Evolutionary conservation across 306 rosid genomes (phyloP).

Genomic region (Castanopsis chinensis): DNA sequence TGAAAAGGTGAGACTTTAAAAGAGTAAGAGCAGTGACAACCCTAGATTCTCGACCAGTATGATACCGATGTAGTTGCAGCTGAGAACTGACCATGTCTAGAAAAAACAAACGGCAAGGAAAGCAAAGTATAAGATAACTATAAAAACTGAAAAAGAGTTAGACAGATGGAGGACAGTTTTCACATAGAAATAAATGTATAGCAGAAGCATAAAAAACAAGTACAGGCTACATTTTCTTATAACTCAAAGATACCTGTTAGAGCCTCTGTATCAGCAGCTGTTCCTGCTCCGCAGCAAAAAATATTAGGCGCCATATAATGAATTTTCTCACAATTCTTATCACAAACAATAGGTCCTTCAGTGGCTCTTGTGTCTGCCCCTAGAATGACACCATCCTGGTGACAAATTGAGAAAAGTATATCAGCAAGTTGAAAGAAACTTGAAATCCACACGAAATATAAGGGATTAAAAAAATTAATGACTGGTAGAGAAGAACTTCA

Average conservation of each 20-base stretch:
- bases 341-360: slow-evolving; percentile 54
- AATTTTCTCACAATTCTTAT: slow-evolving; percentile 58
- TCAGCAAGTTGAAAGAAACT: not conserved
- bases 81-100: slow-evolving; percentile 62
- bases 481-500: not conserved
- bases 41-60: slow-evolving; percentile 54
- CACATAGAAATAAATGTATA: not conserved
- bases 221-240: not conserved
- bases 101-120: not conserved
- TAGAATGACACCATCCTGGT: slow-evolving; percentile 61
- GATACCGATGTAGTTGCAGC: slow-evolving; percentile 57
- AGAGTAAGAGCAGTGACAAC: slow-evolving; percentile 55
- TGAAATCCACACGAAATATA: not conserved
- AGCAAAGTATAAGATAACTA: not conserved
- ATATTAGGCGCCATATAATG: slow-evolving; percentile 64
- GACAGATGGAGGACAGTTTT: too few species aligned
- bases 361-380: slow-evolving; percentile 67
- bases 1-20: slow-evolving; percentile 53
- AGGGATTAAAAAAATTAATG: not conserved
- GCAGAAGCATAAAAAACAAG: not conserved
- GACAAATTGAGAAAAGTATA: not conserved
- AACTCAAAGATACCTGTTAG: slow-evolving; percentile 44
- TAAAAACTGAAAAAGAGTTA: not conserved
- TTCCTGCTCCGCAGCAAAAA: slow-evolving; percentile 67
- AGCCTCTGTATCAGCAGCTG: slow-evolving; percentile 75